Evolutionary conservation across 495 filamentous ascomycete genomes (phyloP).

Genomic region (Terfezia boudieri): DNA sequence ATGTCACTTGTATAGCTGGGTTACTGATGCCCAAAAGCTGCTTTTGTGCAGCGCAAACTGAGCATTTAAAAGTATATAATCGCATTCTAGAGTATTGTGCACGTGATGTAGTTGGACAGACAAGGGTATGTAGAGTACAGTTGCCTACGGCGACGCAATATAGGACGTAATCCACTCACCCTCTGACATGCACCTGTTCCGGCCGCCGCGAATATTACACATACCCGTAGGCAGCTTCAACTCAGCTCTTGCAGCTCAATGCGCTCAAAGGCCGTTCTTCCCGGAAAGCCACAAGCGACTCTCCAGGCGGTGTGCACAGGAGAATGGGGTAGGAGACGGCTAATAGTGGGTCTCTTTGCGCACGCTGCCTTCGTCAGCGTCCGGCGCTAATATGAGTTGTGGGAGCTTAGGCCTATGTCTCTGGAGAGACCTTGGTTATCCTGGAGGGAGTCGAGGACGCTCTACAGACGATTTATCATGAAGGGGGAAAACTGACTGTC

Average conservation of each 20-base stretch:
- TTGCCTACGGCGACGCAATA: too few species aligned
- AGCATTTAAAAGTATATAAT: too few species aligned
- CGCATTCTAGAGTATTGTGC: too few species aligned
- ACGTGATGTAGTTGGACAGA: too few species aligned
- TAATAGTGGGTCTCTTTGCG: constrained; percentile 39
- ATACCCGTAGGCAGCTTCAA: not conserved
- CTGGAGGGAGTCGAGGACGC: constrained; percentile 51
- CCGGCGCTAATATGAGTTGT: not conserved
- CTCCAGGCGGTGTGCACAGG: constrained; percentile 76
- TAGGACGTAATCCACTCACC: too few species aligned
- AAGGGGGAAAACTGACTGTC: constrained; percentile 51
- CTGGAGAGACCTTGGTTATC: constrained; percentile 66
- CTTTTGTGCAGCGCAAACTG: too few species aligned
- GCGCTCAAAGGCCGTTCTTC: constrained; percentile 45
- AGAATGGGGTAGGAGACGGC: constrained; percentile 55
- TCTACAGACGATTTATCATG: constrained; percentile 77
- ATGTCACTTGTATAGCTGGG: too few species aligned
- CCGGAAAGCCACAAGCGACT: constrained; percentile 71
- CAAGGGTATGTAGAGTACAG: too few species aligned
- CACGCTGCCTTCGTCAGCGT: not conserved
- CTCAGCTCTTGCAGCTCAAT: constrained; percentile 14
- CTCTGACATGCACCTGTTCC: too few species aligned
- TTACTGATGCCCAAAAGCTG: too few species aligned
- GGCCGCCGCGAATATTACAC: too few species aligned
- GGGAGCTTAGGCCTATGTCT: constrained; percentile 54